phyloP scores from a whole-genome alignment of 1,284 basidiomycete genomes.

The Tilletia caries region DNA sequence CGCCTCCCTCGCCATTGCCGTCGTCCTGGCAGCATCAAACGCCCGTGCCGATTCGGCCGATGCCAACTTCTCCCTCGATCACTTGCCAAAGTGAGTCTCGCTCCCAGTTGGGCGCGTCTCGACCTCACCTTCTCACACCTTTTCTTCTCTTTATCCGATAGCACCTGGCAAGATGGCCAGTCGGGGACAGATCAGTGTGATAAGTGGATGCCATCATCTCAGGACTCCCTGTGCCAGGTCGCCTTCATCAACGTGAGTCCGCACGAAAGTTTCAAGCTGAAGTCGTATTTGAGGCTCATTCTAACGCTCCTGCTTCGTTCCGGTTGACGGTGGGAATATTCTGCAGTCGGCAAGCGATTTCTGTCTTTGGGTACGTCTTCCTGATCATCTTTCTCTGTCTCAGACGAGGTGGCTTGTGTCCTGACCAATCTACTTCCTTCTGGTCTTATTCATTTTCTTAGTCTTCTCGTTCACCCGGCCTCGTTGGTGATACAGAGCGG shows the following conservation, averaged over 20 bases:
- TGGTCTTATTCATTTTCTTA: background rate
- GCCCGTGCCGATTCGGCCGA: background rate
- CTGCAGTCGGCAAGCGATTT: constrained; percentile 15
- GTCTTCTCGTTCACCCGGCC: constrained; percentile 23
- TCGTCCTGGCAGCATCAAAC: background rate
- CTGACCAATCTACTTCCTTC: background rate
- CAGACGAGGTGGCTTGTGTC: constrained; percentile 12
- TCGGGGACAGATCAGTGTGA: constrained; percentile 23
- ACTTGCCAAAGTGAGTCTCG: constrained; percentile 13
- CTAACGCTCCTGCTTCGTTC: background rate
- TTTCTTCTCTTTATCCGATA: background rate
- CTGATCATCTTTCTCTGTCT: background rate
- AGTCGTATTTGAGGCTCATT: background rate
- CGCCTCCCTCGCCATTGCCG: background rate
- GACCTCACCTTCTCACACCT: background rate
- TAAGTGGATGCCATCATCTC: constrained; percentile 1
- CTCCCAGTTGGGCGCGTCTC: background rate
- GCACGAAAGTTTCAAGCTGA: background rate
- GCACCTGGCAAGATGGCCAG: constrained; percentile 20
- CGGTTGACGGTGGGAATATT: too few relatives aligned
- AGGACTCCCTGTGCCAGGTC: constrained; percentile 20
- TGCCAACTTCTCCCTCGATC: constrained; percentile 15
- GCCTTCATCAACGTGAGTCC: constrained; percentile 18
- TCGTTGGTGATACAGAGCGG: constrained; percentile 44
- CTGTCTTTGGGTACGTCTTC: constrained; percentile 35